phyloP scores from a whole-genome alignment of 2,329 filamentous ascomycete genomes.

The Clarireedia hainanense region DNA sequence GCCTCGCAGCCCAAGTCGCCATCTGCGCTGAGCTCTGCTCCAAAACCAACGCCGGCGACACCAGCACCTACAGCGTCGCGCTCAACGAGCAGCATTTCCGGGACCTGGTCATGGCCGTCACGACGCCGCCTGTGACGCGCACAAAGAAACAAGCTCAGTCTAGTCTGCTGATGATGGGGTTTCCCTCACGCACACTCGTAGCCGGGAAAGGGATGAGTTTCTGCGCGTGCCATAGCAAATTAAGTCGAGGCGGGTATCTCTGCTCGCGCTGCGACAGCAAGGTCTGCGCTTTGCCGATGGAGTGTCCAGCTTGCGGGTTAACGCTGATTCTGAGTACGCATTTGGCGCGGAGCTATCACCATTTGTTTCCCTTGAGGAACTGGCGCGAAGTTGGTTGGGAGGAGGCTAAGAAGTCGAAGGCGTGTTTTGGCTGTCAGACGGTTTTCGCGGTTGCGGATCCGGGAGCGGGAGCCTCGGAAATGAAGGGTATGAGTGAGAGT shows the following conservation, averaged over 20 bases:
- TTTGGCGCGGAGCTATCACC: conserved; percentile 85
- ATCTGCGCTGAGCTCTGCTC: conserved; percentile 84
- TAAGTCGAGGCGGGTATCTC: conserved; percentile 76
- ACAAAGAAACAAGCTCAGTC: conserved; percentile 50
- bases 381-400: conserved; percentile 88
- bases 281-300: conserved; percentile 82
- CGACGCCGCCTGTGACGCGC: conserved; percentile 80
- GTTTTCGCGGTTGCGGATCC: conserved; percentile 16
- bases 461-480: conserved; percentile 24
- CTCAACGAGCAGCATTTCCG: conserved; percentile 82
- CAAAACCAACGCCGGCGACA: conserved; percentile 79
- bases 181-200: conserved; percentile 78
- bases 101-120: conserved; percentile 80
- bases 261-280: conserved; percentile 85
- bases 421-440: conserved; percentile 73
- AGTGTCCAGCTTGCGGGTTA: conserved; percentile 84
- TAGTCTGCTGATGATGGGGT: conserved; percentile 92
- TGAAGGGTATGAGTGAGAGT: conserved; percentile 71
- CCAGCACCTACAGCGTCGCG: conserved; percentile 70
- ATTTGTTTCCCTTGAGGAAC: conserved; percentile 81
- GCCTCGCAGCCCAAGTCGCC: conserved; percentile 82
- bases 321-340: conserved; percentile 93
- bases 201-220: conserved; percentile 58
- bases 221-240: conserved; percentile 84
- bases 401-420: conserved; percentile 44